Conservation (phyloP, 2,329 filamentous ascomycete species). For the Colletotrichum spinosum region DNA sequence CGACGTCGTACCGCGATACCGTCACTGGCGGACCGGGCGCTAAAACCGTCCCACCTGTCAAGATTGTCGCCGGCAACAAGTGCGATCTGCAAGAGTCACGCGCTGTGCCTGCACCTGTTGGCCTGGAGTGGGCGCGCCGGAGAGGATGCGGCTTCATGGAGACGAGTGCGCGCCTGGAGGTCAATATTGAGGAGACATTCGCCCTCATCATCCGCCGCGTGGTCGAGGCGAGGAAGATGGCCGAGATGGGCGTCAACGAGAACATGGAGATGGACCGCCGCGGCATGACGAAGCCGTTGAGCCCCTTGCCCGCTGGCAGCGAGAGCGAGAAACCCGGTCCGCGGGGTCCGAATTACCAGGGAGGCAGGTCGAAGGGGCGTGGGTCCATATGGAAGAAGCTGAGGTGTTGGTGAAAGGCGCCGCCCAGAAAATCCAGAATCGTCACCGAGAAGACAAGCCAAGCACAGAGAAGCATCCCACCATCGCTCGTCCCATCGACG, state of each 20-base stretch:
- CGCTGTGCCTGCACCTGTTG: constrained; percentile 75
- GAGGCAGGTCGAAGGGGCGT: constrained; percentile 55
- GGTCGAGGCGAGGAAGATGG: constrained; percentile 65
- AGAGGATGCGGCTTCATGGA: constrained; percentile 89
- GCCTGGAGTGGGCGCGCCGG: constrained; percentile 81
- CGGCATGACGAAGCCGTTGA: constrained; percentile 69
- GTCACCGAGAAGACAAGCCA: too few relatives aligned
- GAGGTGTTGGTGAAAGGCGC: constrained; percentile 63
- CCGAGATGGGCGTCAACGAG: constrained; percentile 59
- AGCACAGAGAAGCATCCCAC: too few relatives aligned
- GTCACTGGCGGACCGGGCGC: constrained; percentile 50
- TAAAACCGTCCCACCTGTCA: constrained; percentile 76
- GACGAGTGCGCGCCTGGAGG: constrained; percentile 84
- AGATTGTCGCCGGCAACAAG: constrained; percentile 89
- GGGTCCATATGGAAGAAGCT: constrained; percentile 67
- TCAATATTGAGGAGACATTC: constrained; percentile 92
- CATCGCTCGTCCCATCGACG: too few relatives aligned
- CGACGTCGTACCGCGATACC: constrained; percentile 44
- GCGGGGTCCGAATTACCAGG: constrained; percentile 56
- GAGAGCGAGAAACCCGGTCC: constrained; percentile 60
- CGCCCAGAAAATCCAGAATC: too few relatives aligned
- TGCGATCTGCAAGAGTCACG: constrained; percentile 81
- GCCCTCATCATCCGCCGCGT: constrained; percentile 74
- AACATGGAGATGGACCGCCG: constrained; percentile 58
- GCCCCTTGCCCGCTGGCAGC: constrained; percentile 57